Conservation (phyloP, 805 yeast genomes). For the Teunomyces aglyptinius region DNA sequence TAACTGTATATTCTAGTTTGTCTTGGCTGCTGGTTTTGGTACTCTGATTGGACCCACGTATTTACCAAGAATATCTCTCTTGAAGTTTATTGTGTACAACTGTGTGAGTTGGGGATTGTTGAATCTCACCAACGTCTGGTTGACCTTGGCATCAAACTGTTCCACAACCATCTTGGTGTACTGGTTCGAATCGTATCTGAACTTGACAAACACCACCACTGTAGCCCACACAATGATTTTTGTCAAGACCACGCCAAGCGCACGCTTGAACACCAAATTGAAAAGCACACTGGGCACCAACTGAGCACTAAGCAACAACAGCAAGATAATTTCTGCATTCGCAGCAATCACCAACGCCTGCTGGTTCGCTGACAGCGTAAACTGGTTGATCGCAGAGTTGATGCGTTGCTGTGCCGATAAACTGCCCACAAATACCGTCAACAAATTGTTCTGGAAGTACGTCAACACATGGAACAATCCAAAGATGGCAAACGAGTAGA, state of each 20-base stretch:
- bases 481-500: constrained; percentile 35
- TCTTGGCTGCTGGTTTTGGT: constrained; percentile 15
- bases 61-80: constrained; percentile 12
- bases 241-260: constrained; percentile 27
- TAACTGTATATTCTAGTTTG: background rate
- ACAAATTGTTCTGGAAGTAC: constrained; percentile 37
- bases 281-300: constrained; percentile 25
- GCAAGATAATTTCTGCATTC: constrained; percentile 31
- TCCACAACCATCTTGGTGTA: constrained; percentile 40
- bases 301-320: constrained; percentile 21
- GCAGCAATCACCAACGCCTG: constrained; percentile 40
- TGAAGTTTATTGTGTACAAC: constrained; percentile 21
- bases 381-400: constrained; percentile 27
- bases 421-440: constrained; percentile 16
- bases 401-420: constrained; percentile 38
- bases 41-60: constrained; percentile 22
- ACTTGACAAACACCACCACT: constrained; percentile 32
- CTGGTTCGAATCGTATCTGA: constrained; percentile 33
- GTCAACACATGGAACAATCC: constrained; percentile 37
- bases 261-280: constrained; percentile 19
- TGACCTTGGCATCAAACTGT: constrained; percentile 44
- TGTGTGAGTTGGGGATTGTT: constrained; percentile 9
- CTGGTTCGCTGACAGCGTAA: constrained; percentile 32
- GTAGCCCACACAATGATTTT: constrained; percentile 32
- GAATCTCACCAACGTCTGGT: constrained; percentile 16